Percentiles rank a stretch among this genome's conserved stretches.
Conservation (phyloP, 2,329 filamentous ascomycete genomes). For the Cercospora beticola region DNA sequence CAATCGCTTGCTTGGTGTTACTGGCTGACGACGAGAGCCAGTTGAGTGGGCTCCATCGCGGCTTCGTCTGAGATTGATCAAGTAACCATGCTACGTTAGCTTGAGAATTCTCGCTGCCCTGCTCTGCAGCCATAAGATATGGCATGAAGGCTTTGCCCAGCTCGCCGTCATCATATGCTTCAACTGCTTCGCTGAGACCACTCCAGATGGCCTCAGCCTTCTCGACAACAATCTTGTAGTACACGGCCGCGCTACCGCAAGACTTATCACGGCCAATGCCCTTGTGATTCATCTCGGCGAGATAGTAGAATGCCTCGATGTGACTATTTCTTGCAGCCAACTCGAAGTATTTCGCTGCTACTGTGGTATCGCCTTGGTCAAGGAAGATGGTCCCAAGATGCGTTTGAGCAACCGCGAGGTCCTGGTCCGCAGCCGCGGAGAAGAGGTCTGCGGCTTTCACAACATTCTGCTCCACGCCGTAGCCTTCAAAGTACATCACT, state of each 20-base stretch:
- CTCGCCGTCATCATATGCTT: constrained; percentile 76
- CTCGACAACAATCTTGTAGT: constrained; percentile 85
- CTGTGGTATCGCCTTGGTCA: constrained; percentile 79
- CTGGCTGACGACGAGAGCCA: constrained; percentile 21
- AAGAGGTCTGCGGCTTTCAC: constrained; percentile 73
- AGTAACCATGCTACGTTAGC: constrained; percentile 87
- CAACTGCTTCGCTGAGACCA: constrained; percentile 78
- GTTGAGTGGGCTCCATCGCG: constrained; percentile 21
- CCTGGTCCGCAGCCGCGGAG: constrained; percentile 75
- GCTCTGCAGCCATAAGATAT: constrained; percentile 85
- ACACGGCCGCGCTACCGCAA: constrained; percentile 72
- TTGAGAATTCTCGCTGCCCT: constrained; percentile 86
- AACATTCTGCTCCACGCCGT: constrained; percentile 69
- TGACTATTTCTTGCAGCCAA: constrained; percentile 77
- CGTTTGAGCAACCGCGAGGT: constrained; percentile 77
- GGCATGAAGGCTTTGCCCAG: constrained; percentile 75
- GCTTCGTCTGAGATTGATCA: constrained; percentile 55
- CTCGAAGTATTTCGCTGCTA: constrained; percentile 84
- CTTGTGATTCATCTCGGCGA: constrained; percentile 81
- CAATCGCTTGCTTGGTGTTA: constrained; percentile 45
- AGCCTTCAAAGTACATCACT: constrained; percentile 77
- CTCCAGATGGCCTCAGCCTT: constrained; percentile 86
- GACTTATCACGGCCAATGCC: constrained; percentile 77
- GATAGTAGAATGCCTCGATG: constrained; percentile 87
- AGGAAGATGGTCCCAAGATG: constrained; percentile 80